These are phyloP conservation scores for Gastrolobium bilobum DNA, from an alignment of 306 rosid species.

Conservation along the genomic window DNA sequence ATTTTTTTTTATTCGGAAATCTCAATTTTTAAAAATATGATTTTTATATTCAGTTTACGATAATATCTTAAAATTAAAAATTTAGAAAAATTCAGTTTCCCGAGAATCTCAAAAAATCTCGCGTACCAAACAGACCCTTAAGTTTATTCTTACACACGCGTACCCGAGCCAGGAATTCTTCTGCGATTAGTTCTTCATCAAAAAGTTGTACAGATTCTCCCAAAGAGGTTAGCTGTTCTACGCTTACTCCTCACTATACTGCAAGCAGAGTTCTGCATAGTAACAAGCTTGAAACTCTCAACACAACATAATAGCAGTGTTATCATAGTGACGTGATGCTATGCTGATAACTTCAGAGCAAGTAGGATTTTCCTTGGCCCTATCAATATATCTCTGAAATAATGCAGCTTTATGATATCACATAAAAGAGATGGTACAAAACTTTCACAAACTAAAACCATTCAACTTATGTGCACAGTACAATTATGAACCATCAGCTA, in stretches of 20 bases:
- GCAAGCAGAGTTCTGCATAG: background rate
- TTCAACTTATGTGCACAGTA: constrained; percentile 23
- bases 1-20: too few species aligned
- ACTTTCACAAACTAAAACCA: constrained; percentile 23
- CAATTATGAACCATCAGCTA: constrained; percentile 21
- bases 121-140: too few species aligned
- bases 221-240: constrained; percentile 9
- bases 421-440: constrained; percentile 39
- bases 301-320: constrained; percentile 35
- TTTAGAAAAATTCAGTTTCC: too few species aligned
- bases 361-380: constrained; percentile 45
- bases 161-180: background rate
- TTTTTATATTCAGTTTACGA: too few species aligned
- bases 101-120: too few species aligned
- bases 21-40: too few species aligned
- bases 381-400: constrained; percentile 38
- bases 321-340: constrained; percentile 41
- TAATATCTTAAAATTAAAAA: too few species aligned
- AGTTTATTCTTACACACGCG: background rate
- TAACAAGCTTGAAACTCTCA: constrained; percentile 25
- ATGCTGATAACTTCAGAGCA: constrained; percentile 24
- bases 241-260: background rate
- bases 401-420: constrained; percentile 48
- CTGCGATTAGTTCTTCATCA: background rate
- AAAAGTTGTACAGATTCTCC: background rate